Base-by-base conservation (phyloP, 768 basidiomycete genomes). In the Suillus subluteus region DNA sequence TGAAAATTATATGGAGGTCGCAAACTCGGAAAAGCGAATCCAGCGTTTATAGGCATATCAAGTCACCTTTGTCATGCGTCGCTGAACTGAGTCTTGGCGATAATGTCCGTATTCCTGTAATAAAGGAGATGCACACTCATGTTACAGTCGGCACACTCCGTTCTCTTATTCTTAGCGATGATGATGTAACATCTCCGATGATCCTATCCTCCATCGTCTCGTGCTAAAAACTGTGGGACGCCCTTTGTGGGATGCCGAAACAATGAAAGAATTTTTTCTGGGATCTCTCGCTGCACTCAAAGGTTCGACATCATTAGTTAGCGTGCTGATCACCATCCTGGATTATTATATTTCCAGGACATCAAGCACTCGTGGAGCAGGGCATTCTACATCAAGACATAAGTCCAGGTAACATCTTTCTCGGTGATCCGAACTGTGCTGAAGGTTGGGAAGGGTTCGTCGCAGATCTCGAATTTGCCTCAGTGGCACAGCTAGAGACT, bases 221-320 rank as follows among this genome's bases (percentile, higher is more conserved):
- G 13, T 68, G 23, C 64, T 74, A 26, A 41, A 56, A 18, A 71
- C 67, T 59, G 35, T 62, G n/a, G 72, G 72, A 30, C 69, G 67
- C 6, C 67, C 72, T 40, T 56, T 73, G 52, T 72, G 68, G 69
- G 68, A 73, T 15, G n/a, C 56, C 23, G 6, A 23, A 8, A 58
- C n/a, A 23, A 58, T 4, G 37, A 23, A 58, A n/a, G 55, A 56
- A 0, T 37, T 37, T 9, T 13, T 58, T n/a, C 1, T n/a, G 6
- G 56, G 35, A 12, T 37, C 56, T n/a, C 15, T 15, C 6, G 37
- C 37, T 8, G 37, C 56, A 23, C 56, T 58, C 13, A 38, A 8
- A 58, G 56, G 56, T 52, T 30, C 26, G 6, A 6, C 50, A 52
- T 4, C 50, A 30, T 30, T n/a, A 38, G 12, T 58, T 15, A 30